Base-by-base conservation (phyloP, 1,284 basidiomycete species). In the Pseudozyma thailandica region DNA sequence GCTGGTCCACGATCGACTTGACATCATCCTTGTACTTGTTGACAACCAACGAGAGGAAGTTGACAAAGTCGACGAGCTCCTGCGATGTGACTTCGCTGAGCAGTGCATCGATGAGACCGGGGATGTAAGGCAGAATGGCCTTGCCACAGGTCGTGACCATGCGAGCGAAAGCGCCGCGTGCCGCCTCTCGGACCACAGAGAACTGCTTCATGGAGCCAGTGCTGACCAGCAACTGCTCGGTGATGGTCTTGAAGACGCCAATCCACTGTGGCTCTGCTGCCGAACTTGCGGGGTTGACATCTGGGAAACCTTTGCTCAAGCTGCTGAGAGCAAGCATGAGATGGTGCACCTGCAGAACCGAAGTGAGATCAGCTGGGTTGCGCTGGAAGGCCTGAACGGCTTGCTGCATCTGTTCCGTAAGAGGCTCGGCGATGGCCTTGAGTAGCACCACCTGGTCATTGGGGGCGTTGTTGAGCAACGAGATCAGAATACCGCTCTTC, bases 231-330 rank as follows among this genome's bases (percentile, higher is more conserved):
- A 98, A 91, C 2, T 91, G 91, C 82, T 96, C 92, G 0, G 93
- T 92, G 76, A 93, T 89, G 80, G 92, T 88, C 72, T 89, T 88
- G 85, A 98, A 95, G 13, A 95, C 89, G 52, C 90, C 88, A 55
- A 93, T 84, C 83, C 87, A 88, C 0, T 90, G 90, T 3, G 93
- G 91, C 20, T 89, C 85, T n/a, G 89, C 87, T 71, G 90, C 89
- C 0, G 69, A 46, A 37, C 72, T 72, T 41, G 42, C 64, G 20
- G 72, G 61, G 47, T 74, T 73, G 62, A 83, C 53, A 37, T 85
- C 84, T 0, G 96, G 96, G 85, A 98, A 98, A 8, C 97, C 97
- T 84, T 98, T 97, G 45, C 94, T 92, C 52, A 98, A 89, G 78
- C 92, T 93, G 16, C 94, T 94, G 13, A 98, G 86, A 1, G 94